Evolutionary conservation across 805 yeast genomes (phyloP), one percentile per base, ranked within the genome.

Genomic region (Candida orba): DNA sequence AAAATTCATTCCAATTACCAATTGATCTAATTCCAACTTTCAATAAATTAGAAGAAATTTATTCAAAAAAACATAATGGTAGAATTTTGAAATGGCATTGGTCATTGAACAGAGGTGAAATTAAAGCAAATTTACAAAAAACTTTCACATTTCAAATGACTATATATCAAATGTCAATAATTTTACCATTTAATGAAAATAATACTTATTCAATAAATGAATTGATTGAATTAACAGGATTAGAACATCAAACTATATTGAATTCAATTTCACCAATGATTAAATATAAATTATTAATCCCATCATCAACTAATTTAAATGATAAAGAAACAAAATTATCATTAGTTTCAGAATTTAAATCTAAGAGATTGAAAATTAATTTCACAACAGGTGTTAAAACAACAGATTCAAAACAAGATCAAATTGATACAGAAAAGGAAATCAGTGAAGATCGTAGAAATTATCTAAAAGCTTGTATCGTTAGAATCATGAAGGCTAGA

Each of bases 401-500:
- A 17, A 38, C 60, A 42, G 90, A 82, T 53, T 74, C 75, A 41
- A 76, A 73, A 52, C 83, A 74, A 49, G 96, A 87, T 52, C 70
- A 75, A 30, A 87, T 79, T 31, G 88, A 83, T 45, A 75, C 89
- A 3, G 82, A 78, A 52, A 81, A 78, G 61, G 95, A 89, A 58
- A 79, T 91, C 39, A 88, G 82, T 55, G 93, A 88, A 56, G 89
- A 89, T 48, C 77, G 96, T 59, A 84, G 83, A 65, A 79, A 84
- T 58, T 82, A 81, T 66, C 71, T 93, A 54, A 86, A 88, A 58
- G 96, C 98, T 2, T 86, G 95, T 57, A 88, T 93, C 65, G 98
- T 91, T 34, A 76, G 99, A 56, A 86, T 91, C 58, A 93, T 91
- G 98, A 91, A 91, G 68, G 90, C 96, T 1, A 76, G 96, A 58